Percentiles rank a stretch among this genome's conserved stretches.
These are phyloP conservation scores for Aspergillaceae sp. DNA, from an alignment of 2,329 filamentous ascomycete genomes.

Conservation along the genomic window DNA sequence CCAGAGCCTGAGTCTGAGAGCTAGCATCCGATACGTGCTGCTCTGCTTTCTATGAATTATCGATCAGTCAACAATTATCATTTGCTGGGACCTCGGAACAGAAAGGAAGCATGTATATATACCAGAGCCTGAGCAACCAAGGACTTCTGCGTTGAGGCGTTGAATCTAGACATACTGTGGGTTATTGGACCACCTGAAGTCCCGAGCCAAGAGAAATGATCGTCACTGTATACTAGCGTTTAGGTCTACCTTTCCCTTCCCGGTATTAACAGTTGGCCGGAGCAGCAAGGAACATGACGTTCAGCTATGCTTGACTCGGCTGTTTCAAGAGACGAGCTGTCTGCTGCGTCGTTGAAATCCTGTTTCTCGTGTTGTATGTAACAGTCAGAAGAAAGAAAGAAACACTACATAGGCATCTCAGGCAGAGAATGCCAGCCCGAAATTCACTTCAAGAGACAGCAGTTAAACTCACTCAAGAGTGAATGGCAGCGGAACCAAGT, in stretches of 20 bases:
- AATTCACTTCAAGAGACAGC: background rate
- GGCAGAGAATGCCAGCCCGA: background rate
- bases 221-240: background rate
- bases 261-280: background rate
- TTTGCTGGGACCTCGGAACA: background rate
- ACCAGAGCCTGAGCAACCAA: constrained; percentile 26
- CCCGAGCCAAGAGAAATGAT: background rate
- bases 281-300: background rate
- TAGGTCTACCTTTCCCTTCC: no score
- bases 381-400: no score
- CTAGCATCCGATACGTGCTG: constrained; percentile 42
- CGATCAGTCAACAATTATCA: constrained; percentile 14
- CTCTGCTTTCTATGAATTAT: constrained; percentile 43
- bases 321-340: no score
- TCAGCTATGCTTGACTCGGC: background rate
- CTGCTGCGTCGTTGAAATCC: no score
- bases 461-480: background rate
- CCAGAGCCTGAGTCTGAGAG: constrained; percentile 57
- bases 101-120: constrained; percentile 2
- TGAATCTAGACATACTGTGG: constrained; percentile 23
- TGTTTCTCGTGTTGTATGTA: no score
- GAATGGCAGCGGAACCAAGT: background rate
- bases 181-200: constrained; percentile 1
- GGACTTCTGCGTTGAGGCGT: constrained; percentile 16
- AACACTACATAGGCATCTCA: no score